Percentiles rank a stretch among this genome's conserved stretches.
Evolutionary conservation across 176 grass and related monocot species (phyloP).

Genomic region (Hordeum marinum): DNA sequence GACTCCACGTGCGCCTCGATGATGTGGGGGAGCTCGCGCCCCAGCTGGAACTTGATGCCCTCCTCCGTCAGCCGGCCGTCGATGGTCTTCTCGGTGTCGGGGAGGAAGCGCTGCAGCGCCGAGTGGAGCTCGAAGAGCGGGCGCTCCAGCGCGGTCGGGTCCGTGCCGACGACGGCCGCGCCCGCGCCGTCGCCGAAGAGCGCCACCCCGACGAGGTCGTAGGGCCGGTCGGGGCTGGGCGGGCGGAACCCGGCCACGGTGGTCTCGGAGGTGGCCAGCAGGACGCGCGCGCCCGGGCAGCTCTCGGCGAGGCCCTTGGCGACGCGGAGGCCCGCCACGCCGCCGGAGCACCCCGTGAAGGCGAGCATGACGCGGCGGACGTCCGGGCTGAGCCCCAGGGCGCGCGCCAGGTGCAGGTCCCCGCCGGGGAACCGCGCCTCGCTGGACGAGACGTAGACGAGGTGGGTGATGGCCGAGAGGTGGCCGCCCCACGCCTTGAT

Average conservation of each 20-base stretch:
- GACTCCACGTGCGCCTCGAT: constrained; percentile 67
- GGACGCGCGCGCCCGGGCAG: constrained; percentile 38
- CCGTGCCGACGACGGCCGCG: constrained; percentile 49
- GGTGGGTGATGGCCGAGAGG: constrained; percentile 54
- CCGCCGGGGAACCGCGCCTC: constrained; percentile 70
- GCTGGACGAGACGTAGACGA: constrained; percentile 76
- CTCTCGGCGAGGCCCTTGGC: constrained; percentile 79
- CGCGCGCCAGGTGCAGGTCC: constrained; percentile 68
- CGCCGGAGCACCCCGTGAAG: constrained; percentile 70
- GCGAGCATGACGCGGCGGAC: constrained; percentile 79
- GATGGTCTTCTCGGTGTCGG: constrained; percentile 63
- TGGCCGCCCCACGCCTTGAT: constrained; percentile 45
- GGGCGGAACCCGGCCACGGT: constrained; percentile 73
- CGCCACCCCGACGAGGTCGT: constrained; percentile 79
- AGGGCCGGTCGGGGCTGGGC: constrained; percentile 56
- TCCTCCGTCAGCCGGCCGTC: constrained; percentile 70
- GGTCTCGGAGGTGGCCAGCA: constrained; percentile 78
- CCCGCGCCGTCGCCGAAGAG: constrained; percentile 80
- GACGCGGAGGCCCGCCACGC: constrained; percentile 71
- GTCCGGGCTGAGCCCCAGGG: constrained; percentile 53
- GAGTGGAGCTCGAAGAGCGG: constrained; percentile 67
- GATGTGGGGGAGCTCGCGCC: constrained; percentile 67
- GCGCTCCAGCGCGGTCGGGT: constrained; percentile 25
- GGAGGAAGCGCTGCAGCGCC: constrained; percentile 54
- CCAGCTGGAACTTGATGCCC: constrained; percentile 79